Conservation (phyloP, 768 basidiomycete genomes). For the Lentinula lateritia region DNA sequence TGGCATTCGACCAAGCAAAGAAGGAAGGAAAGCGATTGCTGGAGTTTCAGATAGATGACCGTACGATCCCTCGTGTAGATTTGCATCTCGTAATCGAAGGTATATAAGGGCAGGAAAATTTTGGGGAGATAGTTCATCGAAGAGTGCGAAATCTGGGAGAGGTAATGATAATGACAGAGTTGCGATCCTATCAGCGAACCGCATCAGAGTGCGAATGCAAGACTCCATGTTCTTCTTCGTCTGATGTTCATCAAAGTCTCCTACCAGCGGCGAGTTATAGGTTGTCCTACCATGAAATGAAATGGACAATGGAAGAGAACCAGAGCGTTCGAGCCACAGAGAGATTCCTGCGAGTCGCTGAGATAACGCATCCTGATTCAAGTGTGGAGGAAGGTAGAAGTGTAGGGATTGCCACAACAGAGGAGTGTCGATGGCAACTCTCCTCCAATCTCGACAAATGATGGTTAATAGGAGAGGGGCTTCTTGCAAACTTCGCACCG, state of each 20-base stretch:
- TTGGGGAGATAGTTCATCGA: background rate
- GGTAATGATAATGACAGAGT: background rate
- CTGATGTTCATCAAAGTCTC: too few species aligned
- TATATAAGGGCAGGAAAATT: background rate
- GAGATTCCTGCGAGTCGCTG: background rate
- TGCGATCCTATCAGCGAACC: background rate
- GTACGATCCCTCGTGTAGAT: background rate
- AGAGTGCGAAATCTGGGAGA: background rate
- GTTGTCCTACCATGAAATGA: background rate
- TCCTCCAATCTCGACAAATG: conserved; percentile 22
- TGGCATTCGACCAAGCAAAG: background rate
- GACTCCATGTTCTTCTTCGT: background rate
- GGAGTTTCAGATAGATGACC: too few species aligned
- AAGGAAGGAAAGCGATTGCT: background rate
- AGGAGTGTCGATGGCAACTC: conserved; percentile 18
- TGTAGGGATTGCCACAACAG: conserved; percentile 21
- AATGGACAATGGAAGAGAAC: background rate
- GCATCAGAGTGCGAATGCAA: background rate
- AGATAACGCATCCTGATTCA: background rate
- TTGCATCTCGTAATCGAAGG: background rate
- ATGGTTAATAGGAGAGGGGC: conserved; percentile 20
- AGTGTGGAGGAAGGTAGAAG: background rate
- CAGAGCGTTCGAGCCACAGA: background rate
- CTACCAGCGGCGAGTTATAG: background rate
- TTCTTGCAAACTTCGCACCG: conserved; percentile 13